These are phyloP conservation scores for Leptodermis oblonga DNA, from an alignment of 257 asterid genomes.

Conservation along the genomic window DNA sequence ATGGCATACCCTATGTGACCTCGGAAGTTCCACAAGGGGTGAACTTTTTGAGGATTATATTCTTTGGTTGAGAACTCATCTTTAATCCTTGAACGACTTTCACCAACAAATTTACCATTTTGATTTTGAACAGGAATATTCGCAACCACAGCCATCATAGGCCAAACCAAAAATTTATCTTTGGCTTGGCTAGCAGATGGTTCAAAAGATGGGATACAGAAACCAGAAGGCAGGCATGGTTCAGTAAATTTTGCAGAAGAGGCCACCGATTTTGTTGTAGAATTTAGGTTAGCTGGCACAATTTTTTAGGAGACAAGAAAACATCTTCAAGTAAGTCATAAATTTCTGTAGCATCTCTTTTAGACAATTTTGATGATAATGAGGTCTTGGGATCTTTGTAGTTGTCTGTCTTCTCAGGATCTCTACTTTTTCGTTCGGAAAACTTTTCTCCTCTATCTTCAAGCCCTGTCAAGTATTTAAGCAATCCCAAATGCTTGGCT, in stretches of 20 bases:
- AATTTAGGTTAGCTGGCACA: not conserved
- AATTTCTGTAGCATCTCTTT: slow-evolving; percentile 29
- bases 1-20: no score
- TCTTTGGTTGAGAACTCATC: no score
- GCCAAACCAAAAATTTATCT: slow-evolving; percentile 69
- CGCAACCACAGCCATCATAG: slow-evolving; percentile 77
- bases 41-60: no score
- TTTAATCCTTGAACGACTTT: slow-evolving; percentile 54
- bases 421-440: slow-evolving; percentile 27
- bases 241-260: not conserved
- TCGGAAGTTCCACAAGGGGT: no score
- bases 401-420: slow-evolving; percentile 21
- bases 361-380: slow-evolving; percentile 18
- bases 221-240: not conserved
- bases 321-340: slow-evolving; percentile 4
- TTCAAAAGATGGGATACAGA: not conserved
- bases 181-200: slow-evolving; percentile 1
- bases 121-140: slow-evolving; percentile 50
- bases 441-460: slow-evolving; percentile 22
- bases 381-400: slow-evolving; percentile 15
- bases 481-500: slow-evolving; percentile 53
- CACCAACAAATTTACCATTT: slow-evolving; percentile 55
- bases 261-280: not conserved
- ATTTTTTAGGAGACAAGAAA: not conserved
- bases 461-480: slow-evolving; percentile 52